phyloP scores from a whole-genome alignment of 352 stramenopile genomes.

The Phytophthora ramorum region DNA sequence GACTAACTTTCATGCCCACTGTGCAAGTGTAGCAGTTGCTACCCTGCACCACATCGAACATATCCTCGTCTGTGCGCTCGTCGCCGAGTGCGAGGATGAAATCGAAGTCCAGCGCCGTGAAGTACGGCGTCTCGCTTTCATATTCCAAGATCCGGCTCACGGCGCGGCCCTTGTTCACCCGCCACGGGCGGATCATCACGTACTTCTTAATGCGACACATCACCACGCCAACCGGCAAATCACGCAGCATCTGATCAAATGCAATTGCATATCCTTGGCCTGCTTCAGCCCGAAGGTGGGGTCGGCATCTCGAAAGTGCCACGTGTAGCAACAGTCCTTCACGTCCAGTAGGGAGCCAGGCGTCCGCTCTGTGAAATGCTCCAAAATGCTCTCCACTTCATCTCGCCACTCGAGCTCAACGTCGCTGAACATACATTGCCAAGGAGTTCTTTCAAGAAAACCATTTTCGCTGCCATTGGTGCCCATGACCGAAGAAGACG shows the following conservation, averaged over 20 bases:
- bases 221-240: slow-evolving; percentile 83
- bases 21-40: slow-evolving; percentile 91
- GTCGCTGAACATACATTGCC: slow-evolving; percentile 86
- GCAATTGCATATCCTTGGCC: slow-evolving; percentile 89
- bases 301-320: slow-evolving; percentile 90
- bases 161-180: slow-evolving; percentile 88
- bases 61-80: slow-evolving; percentile 90
- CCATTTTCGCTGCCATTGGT: slow-evolving; percentile 9
- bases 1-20: slow-evolving; percentile 89
- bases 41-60: slow-evolving; percentile 91
- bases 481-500: slow-evolving; percentile 23
- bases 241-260: slow-evolving; percentile 90
- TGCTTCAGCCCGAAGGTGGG: slow-evolving; percentile 87
- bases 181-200: slow-evolving; percentile 85
- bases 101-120: slow-evolving; percentile 81
- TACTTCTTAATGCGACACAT: slow-evolving; percentile 93
- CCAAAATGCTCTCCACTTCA: slow-evolving; percentile 84
- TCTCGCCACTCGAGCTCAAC: slow-evolving; percentile 81
- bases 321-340: slow-evolving; percentile 90
- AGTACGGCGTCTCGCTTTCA: slow-evolving; percentile 78
- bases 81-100: slow-evolving; percentile 89
- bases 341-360: slow-evolving; percentile 85
- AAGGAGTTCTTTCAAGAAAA: slow-evolving; percentile 49
- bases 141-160: slow-evolving; percentile 88
- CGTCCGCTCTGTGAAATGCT: slow-evolving; percentile 90